Base-by-base conservation (phyloP, 78 protist species). In the Monosiga brevicollis region DNA sequence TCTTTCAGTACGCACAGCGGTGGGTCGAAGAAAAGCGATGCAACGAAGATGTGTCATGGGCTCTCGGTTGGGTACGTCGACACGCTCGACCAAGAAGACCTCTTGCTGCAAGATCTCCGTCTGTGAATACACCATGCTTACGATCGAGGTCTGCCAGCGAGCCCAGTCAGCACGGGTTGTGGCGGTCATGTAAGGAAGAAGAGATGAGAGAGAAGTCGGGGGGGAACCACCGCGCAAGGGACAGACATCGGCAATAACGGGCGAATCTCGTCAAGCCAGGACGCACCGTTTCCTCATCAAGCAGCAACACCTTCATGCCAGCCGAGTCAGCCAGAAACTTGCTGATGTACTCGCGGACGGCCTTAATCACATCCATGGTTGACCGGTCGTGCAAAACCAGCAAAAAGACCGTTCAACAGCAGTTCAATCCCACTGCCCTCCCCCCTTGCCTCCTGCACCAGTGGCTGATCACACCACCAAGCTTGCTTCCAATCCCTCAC, bases 241-340 rank as follows among this genome's bases (percentile, higher is more conserved):
- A n/a, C n/a, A n/a, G n/a, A n/a, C n/a, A n/a, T n/a, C n/a, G 25
- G 20, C 2, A 41, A 24, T 37, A 76, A 42, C n/a, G 0, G 26
- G 2, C 6, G 22, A n/a, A 54, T 3, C 62, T 41, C 37, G 49
- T 22, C 37, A 38, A 9, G 24, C 15, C 0, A 0, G 32, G 0
- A 81, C 82, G 43, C 62, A 91, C 91, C 71, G 98, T 95, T 22
- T 93, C 95, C 38, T 86, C 43, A 83, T 95, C 98, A 43, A 95
- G 81, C 37, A 95, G 86, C 35, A 95, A 87, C 26, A 91, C 96
- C 73, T 95, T 95, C 95, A 93, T 92, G 0, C 98, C 98, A 1
- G 54, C 36, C 32, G 83, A 79, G 34, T 79, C 81, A 6, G 25
- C 22, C 26, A 88, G 36, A 87, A 95, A 86, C 54, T 88, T 86